A percentile compares a stretch with the other conserved stretches of the same genome.
phyloP scores from a whole-genome alignment of 768 basidiomycete species.

The Boletellus sp. region DNA sequence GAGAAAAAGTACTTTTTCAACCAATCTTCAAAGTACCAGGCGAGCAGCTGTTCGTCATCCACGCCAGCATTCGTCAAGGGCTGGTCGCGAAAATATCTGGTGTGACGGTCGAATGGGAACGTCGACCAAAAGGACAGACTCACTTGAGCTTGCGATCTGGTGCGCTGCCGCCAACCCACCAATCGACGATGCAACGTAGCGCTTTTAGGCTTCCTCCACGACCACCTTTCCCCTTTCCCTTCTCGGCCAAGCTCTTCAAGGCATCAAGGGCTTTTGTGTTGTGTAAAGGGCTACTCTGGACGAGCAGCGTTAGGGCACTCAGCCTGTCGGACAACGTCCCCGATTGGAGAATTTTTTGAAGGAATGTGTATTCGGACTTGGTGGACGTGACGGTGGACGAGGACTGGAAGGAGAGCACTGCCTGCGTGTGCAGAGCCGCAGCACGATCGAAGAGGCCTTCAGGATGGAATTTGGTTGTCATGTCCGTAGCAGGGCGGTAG shows the following conservation, averaged over 20 bases:
- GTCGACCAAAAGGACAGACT: slow-evolving; percentile 23
- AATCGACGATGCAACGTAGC: slow-evolving; percentile 87
- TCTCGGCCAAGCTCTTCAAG: slow-evolving; percentile 71
- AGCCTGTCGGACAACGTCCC: slow-evolving; percentile 92
- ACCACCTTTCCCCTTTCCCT: slow-evolving; percentile 78
- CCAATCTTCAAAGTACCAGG: slow-evolving; percentile 97
- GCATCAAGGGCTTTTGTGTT: slow-evolving; percentile 77
- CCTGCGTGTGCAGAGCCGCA: slow-evolving; percentile 42
- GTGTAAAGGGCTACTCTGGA: slow-evolving; percentile 84
- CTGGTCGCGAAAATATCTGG: slow-evolving; percentile 89
- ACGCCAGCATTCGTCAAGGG: slow-evolving; percentile 59
- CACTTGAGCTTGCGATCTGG: slow-evolving; percentile 84
- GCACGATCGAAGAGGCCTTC: slow-evolving; percentile 41
- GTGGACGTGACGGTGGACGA: slow-evolving; percentile 41
- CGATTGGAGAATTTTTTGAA: slow-evolving; percentile 77
- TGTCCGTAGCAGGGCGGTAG: too few species aligned
- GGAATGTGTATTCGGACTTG: slow-evolving; percentile 76
- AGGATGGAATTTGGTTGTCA: too few species aligned
- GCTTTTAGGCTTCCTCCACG: slow-evolving; percentile 93
- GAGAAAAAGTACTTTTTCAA: slow-evolving; percentile 96
- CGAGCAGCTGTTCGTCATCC: slow-evolving; percentile 67
- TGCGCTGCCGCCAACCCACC: slow-evolving; percentile 96
- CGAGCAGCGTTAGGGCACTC: slow-evolving; percentile 84
- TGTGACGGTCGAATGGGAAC: not conserved
- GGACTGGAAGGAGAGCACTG: slow-evolving; percentile 45